phyloP scores from a whole-genome alignment of 1,139 yeast genomes.

The Hemisphaericaspora lyxosophila region DNA sequence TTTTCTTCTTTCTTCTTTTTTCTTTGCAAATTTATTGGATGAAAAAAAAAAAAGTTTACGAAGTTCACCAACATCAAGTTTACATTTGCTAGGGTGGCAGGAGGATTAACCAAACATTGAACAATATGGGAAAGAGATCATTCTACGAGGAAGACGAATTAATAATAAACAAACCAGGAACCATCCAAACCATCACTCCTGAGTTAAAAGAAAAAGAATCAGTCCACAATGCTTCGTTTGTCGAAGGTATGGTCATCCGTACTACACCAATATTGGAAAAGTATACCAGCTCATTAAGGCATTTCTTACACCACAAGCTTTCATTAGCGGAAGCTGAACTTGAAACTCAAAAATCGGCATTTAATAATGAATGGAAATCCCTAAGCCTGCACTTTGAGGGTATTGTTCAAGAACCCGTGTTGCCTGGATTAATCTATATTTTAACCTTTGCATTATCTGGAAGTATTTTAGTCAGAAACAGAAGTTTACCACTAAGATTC shows the following conservation, averaged over 20 bases:
- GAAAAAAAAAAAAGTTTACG: slow-evolving; percentile 3
- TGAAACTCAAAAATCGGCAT: slow-evolving; percentile 46
- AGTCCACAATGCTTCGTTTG: slow-evolving; percentile 38
- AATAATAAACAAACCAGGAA: slow-evolving; percentile 48
- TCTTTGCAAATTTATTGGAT: slow-evolving; percentile 1
- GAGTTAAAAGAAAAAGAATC: slow-evolving; percentile 41
- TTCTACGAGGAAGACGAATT: slow-evolving; percentile 56
- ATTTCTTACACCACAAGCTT: slow-evolving; percentile 36
- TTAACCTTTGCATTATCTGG: slow-evolving; percentile 57
- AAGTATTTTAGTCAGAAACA: slow-evolving; percentile 50
- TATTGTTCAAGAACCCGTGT: slow-evolving; percentile 43
- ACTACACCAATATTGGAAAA: slow-evolving; percentile 47
- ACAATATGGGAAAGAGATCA: slow-evolving; percentile 29
- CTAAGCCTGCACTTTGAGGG: slow-evolving; percentile 25
- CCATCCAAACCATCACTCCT: slow-evolving; percentile 33
- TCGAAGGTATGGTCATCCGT: slow-evolving; percentile 55
- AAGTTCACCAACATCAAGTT: no score
- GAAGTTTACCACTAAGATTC: slow-evolving; percentile 50
- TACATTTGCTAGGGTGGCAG: no score
- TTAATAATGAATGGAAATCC: slow-evolving; percentile 36
- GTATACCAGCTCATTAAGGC: slow-evolving; percentile 38
- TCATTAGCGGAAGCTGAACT: slow-evolving; percentile 42
- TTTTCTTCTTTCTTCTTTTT: neutral
- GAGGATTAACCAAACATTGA: no score
- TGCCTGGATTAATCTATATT: slow-evolving; percentile 55